phyloP scores from a whole-genome alignment of 371 early-diverging fungal species.

The Rhizopus delemar region DNA sequence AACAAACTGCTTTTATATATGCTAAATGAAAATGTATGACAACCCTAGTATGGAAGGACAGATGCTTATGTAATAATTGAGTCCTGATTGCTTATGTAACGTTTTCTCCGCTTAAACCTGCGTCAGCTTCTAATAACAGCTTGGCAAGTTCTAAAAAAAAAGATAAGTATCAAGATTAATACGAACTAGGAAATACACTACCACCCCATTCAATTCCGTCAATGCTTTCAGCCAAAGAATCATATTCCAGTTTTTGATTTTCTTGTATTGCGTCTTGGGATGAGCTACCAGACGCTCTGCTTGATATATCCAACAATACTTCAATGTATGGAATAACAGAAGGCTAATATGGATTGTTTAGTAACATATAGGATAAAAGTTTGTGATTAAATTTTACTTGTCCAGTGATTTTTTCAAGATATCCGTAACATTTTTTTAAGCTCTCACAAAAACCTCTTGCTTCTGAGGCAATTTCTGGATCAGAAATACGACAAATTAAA shows the following conservation, averaged over 20 bases:
- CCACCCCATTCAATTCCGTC: conserved; percentile 42
- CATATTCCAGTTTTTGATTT: background rate
- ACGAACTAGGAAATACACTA: conserved; percentile 8
- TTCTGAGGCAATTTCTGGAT: conserved; percentile 17
- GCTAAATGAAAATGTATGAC: conserved; percentile 5
- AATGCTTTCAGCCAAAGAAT: background rate
- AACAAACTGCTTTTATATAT: conserved; percentile 1
- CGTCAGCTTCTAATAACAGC: conserved; percentile 23
- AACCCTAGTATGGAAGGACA: background rate
- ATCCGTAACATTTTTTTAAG: conserved; percentile 11
- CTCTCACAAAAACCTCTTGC: conserved; percentile 19
- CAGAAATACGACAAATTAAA: conserved; percentile 22
- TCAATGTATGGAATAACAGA: conserved; percentile 31
- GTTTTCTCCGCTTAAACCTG: conserved; percentile 7
- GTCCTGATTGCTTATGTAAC: conserved; percentile 15
- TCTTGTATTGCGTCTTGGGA: background rate
- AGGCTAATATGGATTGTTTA: conserved; percentile 15
- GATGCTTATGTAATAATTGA: conserved; percentile 24
- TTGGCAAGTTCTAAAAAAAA: conserved; percentile 23
- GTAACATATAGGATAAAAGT: background rate
- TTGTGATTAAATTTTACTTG: background rate
- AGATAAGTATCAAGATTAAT: conserved; percentile 1
- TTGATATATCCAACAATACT: conserved; percentile 13
- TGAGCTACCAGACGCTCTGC: background rate
- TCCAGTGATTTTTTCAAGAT: conserved; percentile 4